These are phyloP conservation scores for Tricholoma flavovirens DNA, from an alignment of 768 basidiomycete genomes.

Conservation along the genomic window DNA sequence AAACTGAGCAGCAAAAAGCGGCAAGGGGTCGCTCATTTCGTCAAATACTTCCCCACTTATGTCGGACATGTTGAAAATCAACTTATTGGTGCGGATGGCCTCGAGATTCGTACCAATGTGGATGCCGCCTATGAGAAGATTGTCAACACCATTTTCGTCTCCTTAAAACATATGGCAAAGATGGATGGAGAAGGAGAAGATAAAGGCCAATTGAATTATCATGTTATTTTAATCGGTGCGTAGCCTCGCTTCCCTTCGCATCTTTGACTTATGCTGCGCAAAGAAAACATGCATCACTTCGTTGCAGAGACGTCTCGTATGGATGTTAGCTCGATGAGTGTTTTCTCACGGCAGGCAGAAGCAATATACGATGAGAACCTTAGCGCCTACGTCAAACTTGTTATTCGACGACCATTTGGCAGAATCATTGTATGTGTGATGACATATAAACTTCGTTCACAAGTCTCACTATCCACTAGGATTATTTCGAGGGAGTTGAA, in stretches of 20 bases:
- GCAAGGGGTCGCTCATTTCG: slow-evolving; percentile 85
- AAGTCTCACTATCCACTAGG: slow-evolving; percentile 40
- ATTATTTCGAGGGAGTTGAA: slow-evolving; percentile 92
- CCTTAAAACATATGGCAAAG: slow-evolving; percentile 93
- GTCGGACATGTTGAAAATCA: slow-evolving; percentile 80
- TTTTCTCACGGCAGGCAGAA: slow-evolving; percentile 70
- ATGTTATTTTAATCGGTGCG: slow-evolving; percentile 91
- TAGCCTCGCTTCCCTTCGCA: slow-evolving; percentile 4
- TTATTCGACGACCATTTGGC: slow-evolving; percentile 80
- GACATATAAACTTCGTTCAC: not conserved
- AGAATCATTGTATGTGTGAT: slow-evolving; percentile 68
- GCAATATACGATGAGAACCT: slow-evolving; percentile 88
- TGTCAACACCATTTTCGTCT: slow-evolving; percentile 87
- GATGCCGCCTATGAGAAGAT: slow-evolving; percentile 85
- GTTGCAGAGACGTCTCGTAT: slow-evolving; percentile 74
- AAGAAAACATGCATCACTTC: slow-evolving; percentile 97
- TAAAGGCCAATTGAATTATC: slow-evolving; percentile 95
- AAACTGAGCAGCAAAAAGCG: slow-evolving; percentile 91
- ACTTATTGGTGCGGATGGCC: slow-evolving; percentile 65
- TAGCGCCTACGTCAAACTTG: slow-evolving; percentile 76
- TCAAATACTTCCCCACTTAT: slow-evolving; percentile 90
- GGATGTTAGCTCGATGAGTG: slow-evolving; percentile 54
- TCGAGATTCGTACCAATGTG: slow-evolving; percentile 73
- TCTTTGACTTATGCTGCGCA: not conserved
- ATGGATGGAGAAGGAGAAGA: slow-evolving; percentile 90